A percentile compares a stretch with the other conserved stretches of the same genome.
Evolutionary conservation across 169 alveolate genomes (phyloP).

Genomic region (Cyclospora cayetanensis): DNA sequence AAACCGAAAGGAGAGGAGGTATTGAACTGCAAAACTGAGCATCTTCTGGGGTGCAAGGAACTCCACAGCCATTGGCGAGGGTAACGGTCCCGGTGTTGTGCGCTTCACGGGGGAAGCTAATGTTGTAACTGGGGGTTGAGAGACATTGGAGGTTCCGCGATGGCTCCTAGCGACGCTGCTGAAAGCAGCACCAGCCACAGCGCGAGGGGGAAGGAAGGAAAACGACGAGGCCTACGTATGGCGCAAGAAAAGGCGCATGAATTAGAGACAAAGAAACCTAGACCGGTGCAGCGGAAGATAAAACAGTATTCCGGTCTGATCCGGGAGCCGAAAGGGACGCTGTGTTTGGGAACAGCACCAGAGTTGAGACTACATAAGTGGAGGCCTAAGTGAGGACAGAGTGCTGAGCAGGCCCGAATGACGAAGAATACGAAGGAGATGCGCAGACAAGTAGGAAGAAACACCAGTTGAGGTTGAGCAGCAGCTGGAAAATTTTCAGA

Average conservation of each 20-base stretch:
- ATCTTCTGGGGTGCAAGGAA: constrained; percentile 77
- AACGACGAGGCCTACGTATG: neutral
- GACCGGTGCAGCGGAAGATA: no score
- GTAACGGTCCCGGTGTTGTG: neutral
- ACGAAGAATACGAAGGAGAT: no score
- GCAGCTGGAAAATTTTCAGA: no score
- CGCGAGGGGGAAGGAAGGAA: neutral
- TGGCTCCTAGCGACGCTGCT: neutral
- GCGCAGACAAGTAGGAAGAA: neutral
- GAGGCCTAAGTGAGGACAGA: no score
- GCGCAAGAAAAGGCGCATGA: neutral
- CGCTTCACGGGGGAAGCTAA: neutral
- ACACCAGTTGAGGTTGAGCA: no score
- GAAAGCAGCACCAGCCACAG: neutral
- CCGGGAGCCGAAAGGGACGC: no score
- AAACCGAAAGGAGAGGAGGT: constrained; percentile 83
- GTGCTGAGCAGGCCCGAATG: no score
- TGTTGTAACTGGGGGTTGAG: neutral
- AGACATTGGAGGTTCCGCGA: neutral
- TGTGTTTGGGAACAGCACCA: no score
- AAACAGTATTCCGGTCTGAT: no score
- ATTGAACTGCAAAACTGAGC: constrained; percentile 82
- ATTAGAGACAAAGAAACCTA: neutral
- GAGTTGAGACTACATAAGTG: no score
- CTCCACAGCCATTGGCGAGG: constrained; percentile 44